These are phyloP conservation scores for Borealophlyctis nickersoniae DNA, from an alignment of 192 early-diverging fungal genomes.

Conservation along the genomic window DNA sequence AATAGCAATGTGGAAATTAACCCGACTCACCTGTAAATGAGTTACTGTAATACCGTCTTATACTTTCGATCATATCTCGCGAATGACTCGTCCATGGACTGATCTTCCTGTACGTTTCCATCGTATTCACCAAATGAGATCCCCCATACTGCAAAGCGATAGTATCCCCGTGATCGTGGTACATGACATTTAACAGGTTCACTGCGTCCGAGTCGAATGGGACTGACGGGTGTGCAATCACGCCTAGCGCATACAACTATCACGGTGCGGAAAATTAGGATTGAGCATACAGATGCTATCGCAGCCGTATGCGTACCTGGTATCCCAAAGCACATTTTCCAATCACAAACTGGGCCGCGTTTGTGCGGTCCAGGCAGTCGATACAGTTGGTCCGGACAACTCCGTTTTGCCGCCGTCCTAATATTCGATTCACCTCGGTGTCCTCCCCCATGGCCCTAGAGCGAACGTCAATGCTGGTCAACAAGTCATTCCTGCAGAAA, in stretches of 20 bases:
- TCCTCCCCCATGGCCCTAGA: neutral
- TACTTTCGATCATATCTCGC: slow-evolving; percentile 92
- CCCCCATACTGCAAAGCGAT: slow-evolving; percentile 89
- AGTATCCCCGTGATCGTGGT: slow-evolving; percentile 96
- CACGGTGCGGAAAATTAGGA: neutral
- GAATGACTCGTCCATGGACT: slow-evolving; percentile 93
- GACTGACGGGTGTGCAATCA: slow-evolving; percentile 71
- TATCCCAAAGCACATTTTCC: slow-evolving; percentile 91
- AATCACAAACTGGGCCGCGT: slow-evolving; percentile 94
- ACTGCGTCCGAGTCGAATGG: slow-evolving; percentile 92
- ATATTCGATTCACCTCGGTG: slow-evolving; percentile 24
- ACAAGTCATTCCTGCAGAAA: neutral
- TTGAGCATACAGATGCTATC: neutral
- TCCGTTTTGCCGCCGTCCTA: slow-evolving; percentile 68
- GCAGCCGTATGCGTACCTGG: slow-evolving; percentile 46
- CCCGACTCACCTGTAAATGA: slow-evolving; percentile 66
- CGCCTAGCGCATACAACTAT: slow-evolving; percentile 81
- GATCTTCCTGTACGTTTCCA: slow-evolving; percentile 95
- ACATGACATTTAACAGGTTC: slow-evolving; percentile 94
- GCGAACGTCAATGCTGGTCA: too few relatives aligned
- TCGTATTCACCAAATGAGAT: slow-evolving; percentile 95
- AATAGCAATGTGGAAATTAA: slow-evolving; percentile 24
- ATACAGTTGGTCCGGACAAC: slow-evolving; percentile 96
- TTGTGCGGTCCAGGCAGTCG: slow-evolving; percentile 97
- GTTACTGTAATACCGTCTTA: slow-evolving; percentile 90